Percentiles rank a stretch among this genome's conserved stretches.
These are phyloP conservation scores for Hyphopichia pseudoburtonii DNA, from an alignment of 1,139 yeast genomes.

Conservation along the genomic window DNA sequence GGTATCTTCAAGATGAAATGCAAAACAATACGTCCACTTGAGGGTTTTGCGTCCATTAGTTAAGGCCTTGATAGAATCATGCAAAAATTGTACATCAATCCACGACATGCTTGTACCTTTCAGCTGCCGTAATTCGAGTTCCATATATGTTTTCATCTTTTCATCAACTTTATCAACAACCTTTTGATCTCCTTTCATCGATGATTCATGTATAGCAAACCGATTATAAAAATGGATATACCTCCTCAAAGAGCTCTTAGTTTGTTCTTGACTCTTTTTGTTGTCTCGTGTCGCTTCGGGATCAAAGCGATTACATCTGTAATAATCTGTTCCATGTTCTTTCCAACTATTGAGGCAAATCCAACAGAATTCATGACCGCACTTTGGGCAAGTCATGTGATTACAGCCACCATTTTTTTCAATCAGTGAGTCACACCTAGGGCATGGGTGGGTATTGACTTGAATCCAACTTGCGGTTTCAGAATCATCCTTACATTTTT, in stretches of 20 bases:
- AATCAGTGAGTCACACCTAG: slow-evolving; percentile 59
- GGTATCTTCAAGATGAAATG: slow-evolving; percentile 59
- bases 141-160: slow-evolving; percentile 59
- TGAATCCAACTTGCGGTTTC: slow-evolving; percentile 89
- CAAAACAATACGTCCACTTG: slow-evolving; percentile 90
- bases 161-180: slow-evolving; percentile 63
- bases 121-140: slow-evolving; percentile 19
- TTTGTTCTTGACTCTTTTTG: slow-evolving; percentile 31
- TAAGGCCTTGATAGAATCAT: slow-evolving; percentile 66
- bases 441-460: slow-evolving; percentile 86
- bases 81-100: slow-evolving; percentile 86
- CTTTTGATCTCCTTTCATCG: slow-evolving; percentile 70
- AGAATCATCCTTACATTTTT: slow-evolving; percentile 81
- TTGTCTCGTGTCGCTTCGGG: slow-evolving; percentile 35
- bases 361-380: slow-evolving; percentile 89
- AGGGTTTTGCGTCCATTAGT: slow-evolving; percentile 72
- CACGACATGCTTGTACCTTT: slow-evolving; percentile 58
- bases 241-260: slow-evolving; percentile 52
- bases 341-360: slow-evolving; percentile 80
- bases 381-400: slow-evolving; percentile 87
- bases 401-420: slow-evolving; percentile 95
- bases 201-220: slow-evolving; percentile 74
- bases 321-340: slow-evolving; percentile 64
- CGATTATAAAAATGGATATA: slow-evolving; percentile 78
- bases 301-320: slow-evolving; percentile 65